These are phyloP conservation scores for Phoma herbarum DNA, from an alignment of 2,329 filamentous ascomycete species.

Conservation along the genomic window DNA sequence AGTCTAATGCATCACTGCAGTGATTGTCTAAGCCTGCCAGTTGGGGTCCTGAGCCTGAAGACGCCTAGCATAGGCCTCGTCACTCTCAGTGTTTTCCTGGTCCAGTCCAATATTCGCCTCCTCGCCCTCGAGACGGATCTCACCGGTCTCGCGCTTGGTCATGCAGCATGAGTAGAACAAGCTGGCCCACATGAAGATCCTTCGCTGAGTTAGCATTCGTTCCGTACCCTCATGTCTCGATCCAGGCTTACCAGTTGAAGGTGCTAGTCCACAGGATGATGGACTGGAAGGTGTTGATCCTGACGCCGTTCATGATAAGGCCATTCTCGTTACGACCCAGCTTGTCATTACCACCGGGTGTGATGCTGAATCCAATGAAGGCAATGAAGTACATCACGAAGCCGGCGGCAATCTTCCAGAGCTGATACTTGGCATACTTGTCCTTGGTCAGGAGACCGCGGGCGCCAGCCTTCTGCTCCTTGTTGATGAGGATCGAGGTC, in stretches of 20 bases:
- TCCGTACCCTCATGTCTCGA: background rate
- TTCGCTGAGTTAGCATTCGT: constrained; percentile 16
- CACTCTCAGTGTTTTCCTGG: constrained; percentile 20
- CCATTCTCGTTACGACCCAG: constrained; percentile 20
- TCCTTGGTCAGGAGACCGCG: constrained; percentile 31
- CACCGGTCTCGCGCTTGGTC: constrained; percentile 29
- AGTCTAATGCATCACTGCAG: background rate
- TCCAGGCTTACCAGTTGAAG: constrained; percentile 37
- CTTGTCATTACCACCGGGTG: constrained; percentile 15
- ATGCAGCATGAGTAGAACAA: constrained; percentile 42
- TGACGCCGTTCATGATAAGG: constrained; percentile 30
- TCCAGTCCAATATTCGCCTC: constrained; percentile 29
- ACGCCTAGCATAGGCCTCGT: constrained; percentile 32
- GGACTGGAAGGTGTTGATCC: constrained; percentile 31
- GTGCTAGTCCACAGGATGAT: constrained; percentile 33
- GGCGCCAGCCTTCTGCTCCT: constrained; percentile 30
- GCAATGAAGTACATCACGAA: constrained; percentile 31
- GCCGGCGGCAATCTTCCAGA: constrained; percentile 33
- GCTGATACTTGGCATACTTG: constrained; percentile 36
- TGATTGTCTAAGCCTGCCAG: constrained; percentile 22
- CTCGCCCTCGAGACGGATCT: constrained; percentile 35
- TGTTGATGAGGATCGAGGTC: constrained; percentile 30
- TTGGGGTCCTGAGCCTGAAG: constrained; percentile 34
- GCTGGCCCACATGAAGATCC: constrained; percentile 38
- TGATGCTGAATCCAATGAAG: constrained; percentile 24